Conservation (phyloP, 1,284 basidiomycete genomes). For the Prillingera fragicola region DNA sequence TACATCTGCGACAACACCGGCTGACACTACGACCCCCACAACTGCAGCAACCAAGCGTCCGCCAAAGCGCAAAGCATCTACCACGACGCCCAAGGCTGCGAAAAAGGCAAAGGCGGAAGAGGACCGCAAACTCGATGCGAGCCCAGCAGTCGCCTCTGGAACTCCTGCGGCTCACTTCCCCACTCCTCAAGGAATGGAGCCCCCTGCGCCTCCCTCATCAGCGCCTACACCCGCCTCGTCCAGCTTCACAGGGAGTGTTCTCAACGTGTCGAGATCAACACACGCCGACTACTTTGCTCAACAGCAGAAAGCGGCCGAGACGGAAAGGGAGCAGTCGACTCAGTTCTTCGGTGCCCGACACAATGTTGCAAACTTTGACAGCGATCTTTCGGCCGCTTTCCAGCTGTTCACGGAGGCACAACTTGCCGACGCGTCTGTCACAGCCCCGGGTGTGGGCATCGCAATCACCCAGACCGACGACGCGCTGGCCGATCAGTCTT, state of each 20-base stretch:
- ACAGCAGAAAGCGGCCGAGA: slow-evolving; percentile 14
- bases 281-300: slow-evolving; percentile 21
- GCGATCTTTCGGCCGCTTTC: slow-evolving; percentile 11
- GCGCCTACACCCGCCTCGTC: slow-evolving; percentile 7
- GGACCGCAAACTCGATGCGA: not conserved
- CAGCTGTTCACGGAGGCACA: slow-evolving; percentile 13
- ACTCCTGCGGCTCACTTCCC: slow-evolving; percentile 4
- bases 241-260: slow-evolving; percentile 13
- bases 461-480: slow-evolving; percentile 9
- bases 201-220: not conserved
- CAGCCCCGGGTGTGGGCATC: not conserved
- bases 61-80: slow-evolving; percentile 16
- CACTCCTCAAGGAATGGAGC: not conserved
- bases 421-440: not conserved
- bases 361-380: slow-evolving; percentile 3
- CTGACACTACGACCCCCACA: slow-evolving; percentile 5
- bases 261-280: slow-evolving; percentile 8
- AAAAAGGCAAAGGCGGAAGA: slow-evolving; percentile 15
- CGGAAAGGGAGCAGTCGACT: slow-evolving; percentile 7
- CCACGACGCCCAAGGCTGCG: slow-evolving; percentile 9
- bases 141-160: not conserved
- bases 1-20: slow-evolving; percentile 5
- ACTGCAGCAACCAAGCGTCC: slow-evolving; percentile 3
- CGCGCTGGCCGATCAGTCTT: slow-evolving; percentile 20
- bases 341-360: slow-evolving; percentile 14